These are phyloP conservation scores for Penicillium oxalicum DNA, from an alignment of 2,329 filamentous ascomycete species.

Conservation along the genomic window DNA sequence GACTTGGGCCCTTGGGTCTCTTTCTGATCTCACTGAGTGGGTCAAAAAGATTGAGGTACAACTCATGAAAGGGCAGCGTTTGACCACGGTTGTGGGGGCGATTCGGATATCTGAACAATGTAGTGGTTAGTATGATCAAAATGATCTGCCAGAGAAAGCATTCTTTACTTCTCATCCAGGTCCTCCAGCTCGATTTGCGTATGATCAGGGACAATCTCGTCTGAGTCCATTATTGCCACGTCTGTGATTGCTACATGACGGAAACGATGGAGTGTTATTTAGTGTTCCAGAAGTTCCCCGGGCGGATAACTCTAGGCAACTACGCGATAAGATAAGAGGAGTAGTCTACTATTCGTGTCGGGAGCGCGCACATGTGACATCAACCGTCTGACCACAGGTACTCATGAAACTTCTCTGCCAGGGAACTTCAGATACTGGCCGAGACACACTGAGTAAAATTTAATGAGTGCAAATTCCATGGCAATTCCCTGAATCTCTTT, in stretches of 20 bases:
- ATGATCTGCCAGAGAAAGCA: neutral
- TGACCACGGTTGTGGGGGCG: conserved; percentile 73
- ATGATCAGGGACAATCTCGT: conserved; percentile 18
- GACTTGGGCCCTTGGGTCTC: conserved; percentile 52
- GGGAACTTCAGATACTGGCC: too few species aligned
- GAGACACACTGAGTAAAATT: too few species aligned
- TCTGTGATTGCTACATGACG: neutral
- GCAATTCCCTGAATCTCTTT: too few species aligned
- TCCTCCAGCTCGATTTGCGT: conserved; percentile 19
- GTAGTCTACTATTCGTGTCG: too few species aligned
- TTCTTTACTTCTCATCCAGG: conserved; percentile 27
- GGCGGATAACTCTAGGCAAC: conserved; percentile 21
- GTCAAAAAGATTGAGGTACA: conserved; percentile 75
- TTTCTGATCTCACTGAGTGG: conserved; percentile 74
- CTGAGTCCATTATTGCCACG: conserved; percentile 23
- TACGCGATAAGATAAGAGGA: conserved; percentile 21
- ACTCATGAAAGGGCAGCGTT: conserved; percentile 74
- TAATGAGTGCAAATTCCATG: too few species aligned
- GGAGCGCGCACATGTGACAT: conserved; percentile 19
- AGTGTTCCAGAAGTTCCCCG: conserved; percentile 6
- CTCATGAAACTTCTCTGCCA: too few species aligned
- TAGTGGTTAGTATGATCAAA: conserved; percentile 6
- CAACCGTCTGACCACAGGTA: conserved; percentile 1
- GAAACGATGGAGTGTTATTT: neutral
- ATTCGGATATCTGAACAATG: conserved; percentile 61